phyloP scores from a whole-genome alignment of 352 stramenopile species.

The Peronospora destructor region DNA sequence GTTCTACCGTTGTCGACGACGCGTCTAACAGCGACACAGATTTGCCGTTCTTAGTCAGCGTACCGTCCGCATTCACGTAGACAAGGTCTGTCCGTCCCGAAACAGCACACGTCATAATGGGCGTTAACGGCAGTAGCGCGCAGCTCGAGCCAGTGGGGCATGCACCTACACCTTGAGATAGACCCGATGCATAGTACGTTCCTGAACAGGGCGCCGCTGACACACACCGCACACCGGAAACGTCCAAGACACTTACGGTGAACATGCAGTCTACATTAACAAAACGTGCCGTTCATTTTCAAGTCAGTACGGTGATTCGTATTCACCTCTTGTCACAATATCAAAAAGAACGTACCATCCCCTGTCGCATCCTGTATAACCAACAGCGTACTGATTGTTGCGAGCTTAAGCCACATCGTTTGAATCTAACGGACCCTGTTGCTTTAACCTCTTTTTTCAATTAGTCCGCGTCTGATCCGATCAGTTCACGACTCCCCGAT shows the following conservation, averaged over 20 bases:
- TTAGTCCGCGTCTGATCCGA: constrained; percentile 9
- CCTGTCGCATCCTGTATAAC: constrained; percentile 5
- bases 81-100: constrained; percentile 44
- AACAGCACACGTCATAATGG: constrained; percentile 62
- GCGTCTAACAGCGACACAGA: constrained; percentile 17
- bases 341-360: constrained; percentile 6
- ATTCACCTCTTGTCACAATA: neutral
- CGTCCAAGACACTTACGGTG: constrained; percentile 62
- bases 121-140: constrained; percentile 49
- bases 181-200: constrained; percentile 42
- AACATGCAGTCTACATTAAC: constrained; percentile 37
- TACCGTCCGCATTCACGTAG: constrained; percentile 67
- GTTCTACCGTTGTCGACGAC: constrained; percentile 3
- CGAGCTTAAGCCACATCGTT: constrained; percentile 24
- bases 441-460: constrained; percentile 1
- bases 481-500: neutral
- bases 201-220: constrained; percentile 49
- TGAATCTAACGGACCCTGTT: constrained; percentile 7
- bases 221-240: constrained; percentile 48
- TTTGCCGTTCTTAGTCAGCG: constrained; percentile 45
- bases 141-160: constrained; percentile 50
- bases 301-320: neutral
- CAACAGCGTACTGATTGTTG: constrained; percentile 15
- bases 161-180: constrained; percentile 42
- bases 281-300: neutral